Conservation (phyloP, 768 basidiomycete genomes). For the Termitomyces heimii region DNA sequence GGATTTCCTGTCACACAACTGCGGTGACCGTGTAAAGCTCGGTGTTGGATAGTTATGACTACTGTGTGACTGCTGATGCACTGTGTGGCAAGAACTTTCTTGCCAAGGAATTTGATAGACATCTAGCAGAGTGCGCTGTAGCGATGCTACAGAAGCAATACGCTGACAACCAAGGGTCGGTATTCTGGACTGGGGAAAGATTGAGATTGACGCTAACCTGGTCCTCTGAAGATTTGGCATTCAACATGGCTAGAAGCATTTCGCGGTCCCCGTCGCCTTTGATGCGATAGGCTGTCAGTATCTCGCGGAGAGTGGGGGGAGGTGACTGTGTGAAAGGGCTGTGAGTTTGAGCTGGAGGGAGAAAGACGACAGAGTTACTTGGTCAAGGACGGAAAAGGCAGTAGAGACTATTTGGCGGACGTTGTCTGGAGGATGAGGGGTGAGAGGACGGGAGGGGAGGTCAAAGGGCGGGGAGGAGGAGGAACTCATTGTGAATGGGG, state of each 20-base stretch:
- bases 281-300: slow-evolving; percentile 76
- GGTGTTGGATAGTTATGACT: slow-evolving; percentile 35
- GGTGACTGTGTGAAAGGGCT: slow-evolving; percentile 42
- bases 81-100: slow-evolving; percentile 12
- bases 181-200: background rate
- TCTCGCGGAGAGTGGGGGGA: slow-evolving; percentile 79
- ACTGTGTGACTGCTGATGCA: slow-evolving; percentile 18
- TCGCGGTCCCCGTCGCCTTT: slow-evolving; percentile 92
- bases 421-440: slow-evolving; percentile 21
- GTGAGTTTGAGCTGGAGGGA: slow-evolving; percentile 7
- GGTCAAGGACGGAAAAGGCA: slow-evolving; percentile 35
- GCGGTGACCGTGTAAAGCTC: slow-evolving; percentile 30
- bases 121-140: slow-evolving; percentile 71
- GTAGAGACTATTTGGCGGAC: slow-evolving; percentile 30
- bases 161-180: slow-evolving; percentile 37
- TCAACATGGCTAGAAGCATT: slow-evolving; percentile 85
- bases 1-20: slow-evolving; percentile 24
- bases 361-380: slow-evolving; percentile 23
- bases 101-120: slow-evolving; percentile 33
- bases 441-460: slow-evolving; percentile 21
- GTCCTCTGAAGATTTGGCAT: slow-evolving; percentile 90
- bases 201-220: slow-evolving; percentile 48
- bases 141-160: slow-evolving; percentile 59
- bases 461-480: slow-evolving; percentile 24
- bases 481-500: slow-evolving; percentile 29